These are phyloP conservation scores for Solanum rostratum DNA, from an alignment of 257 asterid species.

Conservation along the genomic window DNA sequence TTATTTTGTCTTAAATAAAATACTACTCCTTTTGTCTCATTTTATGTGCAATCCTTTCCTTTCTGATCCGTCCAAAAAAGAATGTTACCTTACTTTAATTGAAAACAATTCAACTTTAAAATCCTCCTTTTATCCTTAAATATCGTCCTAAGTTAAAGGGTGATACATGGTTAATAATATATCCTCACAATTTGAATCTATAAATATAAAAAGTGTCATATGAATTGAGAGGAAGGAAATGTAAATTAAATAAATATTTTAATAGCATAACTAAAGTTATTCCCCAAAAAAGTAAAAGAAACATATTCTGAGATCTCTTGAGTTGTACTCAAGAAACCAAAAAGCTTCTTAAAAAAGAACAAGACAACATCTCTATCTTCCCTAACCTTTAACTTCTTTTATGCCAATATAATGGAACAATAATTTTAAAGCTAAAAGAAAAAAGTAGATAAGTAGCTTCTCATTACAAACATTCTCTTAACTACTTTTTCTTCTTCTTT, in stretches of 20 bases:
- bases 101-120: too few relatives aligned
- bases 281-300: background rate
- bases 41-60: accelerated
- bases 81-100: too few relatives aligned
- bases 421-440: background rate
- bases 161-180: too few relatives aligned
- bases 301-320: background rate
- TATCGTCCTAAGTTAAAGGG: too few relatives aligned
- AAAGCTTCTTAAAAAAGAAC: background rate
- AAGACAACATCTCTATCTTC: background rate
- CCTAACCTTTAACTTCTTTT: background rate
- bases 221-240: too few relatives aligned
- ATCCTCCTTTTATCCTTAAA: too few relatives aligned
- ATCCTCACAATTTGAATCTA: too few relatives aligned
- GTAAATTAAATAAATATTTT: background rate
- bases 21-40: too few relatives aligned
- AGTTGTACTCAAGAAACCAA: conserved; percentile 1
- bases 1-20: too few relatives aligned
- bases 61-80: too few relatives aligned
- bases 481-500: background rate
- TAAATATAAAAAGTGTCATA: too few relatives aligned
- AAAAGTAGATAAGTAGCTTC: background rate
- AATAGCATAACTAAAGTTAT: background rate
- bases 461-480: background rate
- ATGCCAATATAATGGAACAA: background rate